Base-by-base conservation (phyloP, 1,284 basidiomycete species). In the Amylostereum areolatum region DNA sequence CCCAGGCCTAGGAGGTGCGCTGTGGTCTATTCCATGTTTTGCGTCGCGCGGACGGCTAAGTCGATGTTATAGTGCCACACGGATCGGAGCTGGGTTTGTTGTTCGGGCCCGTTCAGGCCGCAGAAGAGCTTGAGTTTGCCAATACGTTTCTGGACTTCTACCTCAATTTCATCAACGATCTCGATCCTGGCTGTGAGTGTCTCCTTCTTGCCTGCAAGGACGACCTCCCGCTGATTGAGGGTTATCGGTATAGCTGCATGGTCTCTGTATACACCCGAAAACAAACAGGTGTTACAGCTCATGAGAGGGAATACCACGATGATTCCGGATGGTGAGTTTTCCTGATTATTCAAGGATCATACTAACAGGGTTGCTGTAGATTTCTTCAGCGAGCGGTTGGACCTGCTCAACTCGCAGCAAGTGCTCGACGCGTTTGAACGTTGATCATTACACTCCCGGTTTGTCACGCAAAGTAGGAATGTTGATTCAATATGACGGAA, bases 221-320 rank as follows among this genome's bases (percentile, higher is more conserved):
- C n/a, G n/a, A n/a, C n/a, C n/a, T n/a, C 41, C 12, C 44, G 28
- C 32, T 45, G 28, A 24, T 34, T 49, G n/a, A 7, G 10, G 8
- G 12, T 4, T 12, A 6, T n/a, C 43, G 5, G 48, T 77, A 77
- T 65, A n/a, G n/a, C n/a, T 25, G 56, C 55, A 24, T 62, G 61
- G 59, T 55, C 61, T 4, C 51, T 48, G 34, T 61, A 51, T 43
- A 52, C 52, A 4, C 12, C 49, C 4, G 24, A 52, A 28, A 51
- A 47, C 18, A 55, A 45, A 36, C 43, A 49, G 11, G 52, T 61
- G 4, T 42, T 62, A n/a, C 61, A 62, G 48, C 52, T 61, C 3
- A 60, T 52, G 53, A 46, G 55, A 28, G 52, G 55, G 39, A 61
- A 62, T 43, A 52, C 60, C 25, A 60, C 61, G 7, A 50, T 46